Evolutionary conservation across 495 filamentous ascomycete species (phyloP).

Genomic region (Aspergillus avenaceus): DNA sequence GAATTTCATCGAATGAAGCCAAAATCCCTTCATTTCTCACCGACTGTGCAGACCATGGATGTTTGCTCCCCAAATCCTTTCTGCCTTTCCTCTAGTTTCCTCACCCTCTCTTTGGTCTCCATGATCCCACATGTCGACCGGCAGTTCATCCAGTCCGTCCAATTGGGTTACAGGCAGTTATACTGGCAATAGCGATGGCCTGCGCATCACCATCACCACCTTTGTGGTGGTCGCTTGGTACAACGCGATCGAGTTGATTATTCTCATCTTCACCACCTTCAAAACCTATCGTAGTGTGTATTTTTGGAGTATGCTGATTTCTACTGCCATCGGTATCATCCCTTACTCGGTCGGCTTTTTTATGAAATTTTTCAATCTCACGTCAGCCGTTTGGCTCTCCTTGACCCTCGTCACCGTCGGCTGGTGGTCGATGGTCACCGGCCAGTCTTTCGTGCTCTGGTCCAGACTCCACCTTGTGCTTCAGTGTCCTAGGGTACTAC

Average conservation of each 20-base stretch:
- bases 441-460: conserved; percentile 60
- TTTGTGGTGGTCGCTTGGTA: conserved; percentile 39
- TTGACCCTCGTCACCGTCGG: conserved; percentile 37
- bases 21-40: too few species aligned
- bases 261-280: conserved; percentile 41
- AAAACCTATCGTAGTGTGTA: conserved; percentile 39
- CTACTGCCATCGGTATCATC: conserved; percentile 41
- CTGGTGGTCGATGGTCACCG: conserved; percentile 53
- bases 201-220: conserved; percentile 32
- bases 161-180: conserved; percentile 21
- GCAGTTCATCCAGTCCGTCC: conserved; percentile 12
- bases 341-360: conserved; percentile 48
- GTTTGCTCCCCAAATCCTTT: too few species aligned
- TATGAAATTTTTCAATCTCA: conserved; percentile 45
- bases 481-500: conserved; percentile 43
- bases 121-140: neutral
- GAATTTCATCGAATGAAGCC: too few species aligned
- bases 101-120: neutral
- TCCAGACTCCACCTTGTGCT: conserved; percentile 61
- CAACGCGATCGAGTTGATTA: conserved; percentile 40
- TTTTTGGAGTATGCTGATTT: conserved; percentile 45
- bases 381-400: conserved; percentile 18
- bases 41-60: neutral
- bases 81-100: neutral
- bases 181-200: conserved; percentile 13